Conservation (phyloP, 1,284 basidiomycete species). For the Tilletia caries region DNA sequence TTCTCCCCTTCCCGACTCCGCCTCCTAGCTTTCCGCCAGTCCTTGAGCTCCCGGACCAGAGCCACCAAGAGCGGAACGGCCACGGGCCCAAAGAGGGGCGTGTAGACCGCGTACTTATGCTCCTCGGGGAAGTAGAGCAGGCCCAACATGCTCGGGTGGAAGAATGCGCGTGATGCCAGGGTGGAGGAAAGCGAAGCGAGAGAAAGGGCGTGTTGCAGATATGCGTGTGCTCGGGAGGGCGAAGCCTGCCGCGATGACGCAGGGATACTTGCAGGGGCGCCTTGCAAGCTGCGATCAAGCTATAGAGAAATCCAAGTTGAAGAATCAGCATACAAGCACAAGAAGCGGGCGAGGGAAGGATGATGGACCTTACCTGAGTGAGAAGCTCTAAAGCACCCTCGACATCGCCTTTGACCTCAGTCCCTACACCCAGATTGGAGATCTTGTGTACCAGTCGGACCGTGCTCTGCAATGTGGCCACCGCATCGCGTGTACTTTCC, state of each 20-base stretch:
- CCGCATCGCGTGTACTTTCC: slow-evolving; percentile 29
- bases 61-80: slow-evolving; percentile 76
- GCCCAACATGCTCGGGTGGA: slow-evolving; percentile 92
- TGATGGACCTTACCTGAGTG: slow-evolving; percentile 12
- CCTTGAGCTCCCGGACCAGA: slow-evolving; percentile 55
- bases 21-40: slow-evolving; percentile 4
- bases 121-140: slow-evolving; percentile 76
- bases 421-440: slow-evolving; percentile 41
- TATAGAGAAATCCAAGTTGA: background rate
- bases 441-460: slow-evolving; percentile 40
- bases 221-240: background rate
- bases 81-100: slow-evolving; percentile 52
- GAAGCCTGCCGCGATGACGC: background rate
- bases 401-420: slow-evolving; percentile 31
- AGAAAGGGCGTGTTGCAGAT: slow-evolving; percentile 13
- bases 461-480: slow-evolving; percentile 39
- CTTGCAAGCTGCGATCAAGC: background rate
- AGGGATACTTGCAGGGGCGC: background rate
- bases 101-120: slow-evolving; percentile 54
- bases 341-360: background rate
- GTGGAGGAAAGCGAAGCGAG: slow-evolving; percentile 10
- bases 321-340: background rate
- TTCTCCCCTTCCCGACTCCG: slow-evolving; percentile 3
- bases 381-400: slow-evolving; percentile 19
- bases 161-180: slow-evolving; percentile 80